Evolutionary conservation across 2,329 filamentous ascomycete genomes (phyloP).

Genomic region (Calonectria honghensis): DNA sequence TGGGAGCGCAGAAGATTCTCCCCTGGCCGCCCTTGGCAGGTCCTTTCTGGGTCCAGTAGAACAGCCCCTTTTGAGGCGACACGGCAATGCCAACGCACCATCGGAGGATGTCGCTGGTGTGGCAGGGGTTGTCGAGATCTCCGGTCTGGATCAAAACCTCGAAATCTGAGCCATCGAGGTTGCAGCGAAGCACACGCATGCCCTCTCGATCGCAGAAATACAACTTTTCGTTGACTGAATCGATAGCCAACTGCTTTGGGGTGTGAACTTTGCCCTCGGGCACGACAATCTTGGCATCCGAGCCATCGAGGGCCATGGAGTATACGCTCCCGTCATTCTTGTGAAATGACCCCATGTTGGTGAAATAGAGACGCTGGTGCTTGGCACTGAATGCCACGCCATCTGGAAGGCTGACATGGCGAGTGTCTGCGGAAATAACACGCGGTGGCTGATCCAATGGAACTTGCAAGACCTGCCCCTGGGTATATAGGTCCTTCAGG

Average conservation of each 20-base stretch:
- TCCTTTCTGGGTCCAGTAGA: constrained; percentile 79
- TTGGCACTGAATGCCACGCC: constrained; percentile 19
- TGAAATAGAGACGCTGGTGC: constrained; percentile 4
- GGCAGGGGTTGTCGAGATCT: constrained; percentile 40
- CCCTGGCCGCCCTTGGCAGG: constrained; percentile 69
- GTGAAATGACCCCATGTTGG: constrained; percentile 64
- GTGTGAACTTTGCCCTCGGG: constrained; percentile 68
- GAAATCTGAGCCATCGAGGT: constrained; percentile 62
- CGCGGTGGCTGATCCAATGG: not conserved
- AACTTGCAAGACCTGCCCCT: constrained; percentile 5
- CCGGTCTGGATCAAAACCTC: constrained; percentile 64
- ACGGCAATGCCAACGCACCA: constrained; percentile 76
- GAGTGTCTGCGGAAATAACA: not conserved
- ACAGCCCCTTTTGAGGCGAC: constrained; percentile 61
- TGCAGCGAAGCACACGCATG: constrained; percentile 61
- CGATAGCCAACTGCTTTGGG: constrained; percentile 65
- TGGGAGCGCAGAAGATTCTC: constrained; percentile 70
- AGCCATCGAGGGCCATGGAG: constrained; percentile 70
- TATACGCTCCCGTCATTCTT: constrained; percentile 65
- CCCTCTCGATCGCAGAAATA: constrained; percentile 69
- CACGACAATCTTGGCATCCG: constrained; percentile 65
- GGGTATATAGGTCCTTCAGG: not conserved
- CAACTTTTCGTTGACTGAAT: constrained; percentile 55
- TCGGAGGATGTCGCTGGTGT: constrained; percentile 57
- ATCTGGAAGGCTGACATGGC: constrained; percentile 6